Conservation (phyloP, 2,329 filamentous ascomycete genomes). For the Aaosphaeria arxii region DNA sequence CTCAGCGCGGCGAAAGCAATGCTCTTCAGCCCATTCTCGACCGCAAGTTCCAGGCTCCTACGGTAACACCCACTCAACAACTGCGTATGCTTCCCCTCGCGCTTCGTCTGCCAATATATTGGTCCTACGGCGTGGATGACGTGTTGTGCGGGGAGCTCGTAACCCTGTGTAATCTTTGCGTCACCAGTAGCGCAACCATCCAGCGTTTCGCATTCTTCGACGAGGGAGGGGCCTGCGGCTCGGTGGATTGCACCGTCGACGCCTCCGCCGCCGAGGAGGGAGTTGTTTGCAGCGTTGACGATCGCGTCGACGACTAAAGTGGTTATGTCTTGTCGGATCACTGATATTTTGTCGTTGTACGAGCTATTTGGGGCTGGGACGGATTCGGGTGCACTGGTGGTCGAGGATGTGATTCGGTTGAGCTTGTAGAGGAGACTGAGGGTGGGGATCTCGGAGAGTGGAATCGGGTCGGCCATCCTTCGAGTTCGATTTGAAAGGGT, state of each 20-base stretch:
- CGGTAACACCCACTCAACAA: slow-evolving; percentile 66
- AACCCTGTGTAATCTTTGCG: slow-evolving; percentile 79
- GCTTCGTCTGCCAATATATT: slow-evolving; percentile 56
- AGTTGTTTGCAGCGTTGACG: slow-evolving; percentile 86
- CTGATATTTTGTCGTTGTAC: slow-evolving; percentile 65
- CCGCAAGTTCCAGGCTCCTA: slow-evolving; percentile 69
- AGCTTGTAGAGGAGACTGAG: slow-evolving; percentile 65
- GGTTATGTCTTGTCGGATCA: slow-evolving; percentile 79
- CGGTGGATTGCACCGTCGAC: slow-evolving; percentile 75
- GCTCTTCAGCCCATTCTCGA: slow-evolving; percentile 61
- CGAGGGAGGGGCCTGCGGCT: slow-evolving; percentile 69
- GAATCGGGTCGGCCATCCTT: slow-evolving; percentile 22
- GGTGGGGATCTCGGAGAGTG: slow-evolving; percentile 58
- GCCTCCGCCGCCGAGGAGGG: slow-evolving; percentile 81
- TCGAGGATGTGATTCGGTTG: slow-evolving; percentile 42
- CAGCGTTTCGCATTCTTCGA: slow-evolving; percentile 69
- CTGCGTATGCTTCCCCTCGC: slow-evolving; percentile 35
- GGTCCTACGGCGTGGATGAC: slow-evolving; percentile 93
- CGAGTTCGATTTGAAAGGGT: not conserved
- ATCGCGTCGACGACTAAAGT: slow-evolving; percentile 74
- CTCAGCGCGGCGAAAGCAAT: slow-evolving; percentile 84
- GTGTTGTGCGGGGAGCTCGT: slow-evolving; percentile 70
- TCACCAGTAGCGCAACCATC: slow-evolving; percentile 72
- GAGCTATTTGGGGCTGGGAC: slow-evolving; percentile 13
- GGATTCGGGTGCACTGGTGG: not conserved